These are phyloP conservation scores for Austroboletus niveus DNA, from an alignment of 1,284 basidiomycete genomes.

Conservation along the genomic window DNA sequence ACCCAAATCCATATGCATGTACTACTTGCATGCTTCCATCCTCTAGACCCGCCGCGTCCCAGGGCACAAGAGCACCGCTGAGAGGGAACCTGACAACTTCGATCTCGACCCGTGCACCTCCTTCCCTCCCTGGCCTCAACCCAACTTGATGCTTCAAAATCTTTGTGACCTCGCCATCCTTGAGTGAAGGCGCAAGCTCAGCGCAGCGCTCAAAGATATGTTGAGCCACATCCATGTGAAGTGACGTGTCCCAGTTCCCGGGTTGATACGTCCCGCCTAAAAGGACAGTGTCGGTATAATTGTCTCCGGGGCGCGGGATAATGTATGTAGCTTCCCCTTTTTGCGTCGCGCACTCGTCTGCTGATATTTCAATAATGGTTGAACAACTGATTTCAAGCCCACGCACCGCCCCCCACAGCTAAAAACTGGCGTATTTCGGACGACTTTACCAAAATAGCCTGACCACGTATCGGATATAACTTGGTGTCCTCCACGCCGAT, in stretches of 20 bases:
- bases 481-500: constrained; percentile 58
- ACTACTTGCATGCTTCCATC: constrained; percentile 44
- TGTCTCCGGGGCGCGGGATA: constrained; percentile 47
- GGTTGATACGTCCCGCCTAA: constrained; percentile 56
- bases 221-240: constrained; percentile 42
- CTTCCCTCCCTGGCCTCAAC: constrained; percentile 54
- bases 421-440: constrained; percentile 45
- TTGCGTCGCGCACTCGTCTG: constrained; percentile 16
- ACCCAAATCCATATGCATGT: constrained; percentile 68
- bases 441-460: constrained; percentile 61
- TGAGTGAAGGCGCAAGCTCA: constrained; percentile 38
- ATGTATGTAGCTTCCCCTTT: constrained; percentile 43
- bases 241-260: constrained; percentile 47
- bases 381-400: background rate
- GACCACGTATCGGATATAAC: constrained; percentile 69
- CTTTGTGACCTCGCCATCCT: constrained; percentile 35
- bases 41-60: constrained; percentile 15
- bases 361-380: background rate
- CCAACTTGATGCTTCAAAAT: constrained; percentile 63
- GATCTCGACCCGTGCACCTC: constrained; percentile 57
- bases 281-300: constrained; percentile 39
- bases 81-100: constrained; percentile 44
- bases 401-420: constrained; percentile 16
- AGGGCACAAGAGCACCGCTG: constrained; percentile 31
- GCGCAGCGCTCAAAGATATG: constrained; percentile 47